These are phyloP conservation scores for Clathrospora elynae DNA, from an alignment of 2,329 filamentous ascomycete genomes.

Conservation along the genomic window DNA sequence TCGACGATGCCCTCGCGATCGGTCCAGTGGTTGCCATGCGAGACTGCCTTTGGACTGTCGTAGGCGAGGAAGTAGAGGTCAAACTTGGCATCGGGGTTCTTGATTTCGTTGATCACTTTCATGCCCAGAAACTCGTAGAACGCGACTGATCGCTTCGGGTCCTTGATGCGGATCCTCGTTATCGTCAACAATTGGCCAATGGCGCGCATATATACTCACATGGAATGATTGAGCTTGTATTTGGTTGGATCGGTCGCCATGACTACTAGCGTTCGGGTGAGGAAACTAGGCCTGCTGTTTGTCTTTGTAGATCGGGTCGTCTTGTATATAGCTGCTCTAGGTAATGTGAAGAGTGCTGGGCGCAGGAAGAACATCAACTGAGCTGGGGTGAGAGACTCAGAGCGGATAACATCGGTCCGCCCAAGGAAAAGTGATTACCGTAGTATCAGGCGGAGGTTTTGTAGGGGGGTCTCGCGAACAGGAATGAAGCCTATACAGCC, in stretches of 20 bases:
- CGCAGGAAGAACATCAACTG: slow-evolving; percentile 36
- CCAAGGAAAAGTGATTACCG: slow-evolving; percentile 17
- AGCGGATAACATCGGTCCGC: slow-evolving; percentile 26
- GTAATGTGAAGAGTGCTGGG: slow-evolving; percentile 12
- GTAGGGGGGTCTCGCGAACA: no score
- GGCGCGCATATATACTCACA: slow-evolving; percentile 38
- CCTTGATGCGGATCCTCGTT: slow-evolving; percentile 76
- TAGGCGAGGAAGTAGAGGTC: slow-evolving; percentile 95
- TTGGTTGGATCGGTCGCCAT: slow-evolving; percentile 63
- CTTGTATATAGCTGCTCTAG: slow-evolving; percentile 12
- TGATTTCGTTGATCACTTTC: slow-evolving; percentile 78
- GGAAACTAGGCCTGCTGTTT: slow-evolving; percentile 15
- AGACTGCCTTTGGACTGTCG: slow-evolving; percentile 75
- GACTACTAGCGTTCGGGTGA: slow-evolving; percentile 50
- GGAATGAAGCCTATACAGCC: no score
- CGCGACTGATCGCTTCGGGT: slow-evolving; percentile 80
- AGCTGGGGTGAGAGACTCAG: slow-evolving; percentile 31
- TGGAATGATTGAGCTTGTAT: slow-evolving; percentile 69
- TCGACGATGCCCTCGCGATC: slow-evolving; percentile 91
- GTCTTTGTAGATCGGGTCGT: slow-evolving; percentile 12
- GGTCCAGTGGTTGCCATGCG: slow-evolving; percentile 72
- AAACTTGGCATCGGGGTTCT: slow-evolving; percentile 87
- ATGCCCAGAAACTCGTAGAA: slow-evolving; percentile 95
- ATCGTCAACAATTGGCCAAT: slow-evolving; percentile 16
- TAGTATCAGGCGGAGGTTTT: no score